A percentile compares a stretch with the other conserved stretches of the same genome.
These are phyloP conservation scores for Hsuehochloa calcarea DNA, from an alignment of 176 grass and related monocot species.

Conservation along the genomic window DNA sequence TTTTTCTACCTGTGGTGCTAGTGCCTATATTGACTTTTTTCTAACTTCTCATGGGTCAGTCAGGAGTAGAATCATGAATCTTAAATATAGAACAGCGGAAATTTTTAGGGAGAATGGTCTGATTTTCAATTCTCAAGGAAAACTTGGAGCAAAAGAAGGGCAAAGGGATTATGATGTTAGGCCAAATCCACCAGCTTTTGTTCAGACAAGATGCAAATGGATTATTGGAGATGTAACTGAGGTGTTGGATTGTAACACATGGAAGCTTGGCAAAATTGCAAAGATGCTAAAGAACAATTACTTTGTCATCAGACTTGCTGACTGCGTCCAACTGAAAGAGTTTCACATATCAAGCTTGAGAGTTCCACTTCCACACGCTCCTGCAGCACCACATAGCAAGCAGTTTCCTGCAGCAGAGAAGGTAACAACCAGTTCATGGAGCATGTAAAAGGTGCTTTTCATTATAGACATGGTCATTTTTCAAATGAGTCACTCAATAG, in stretches of 20 bases:
- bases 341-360: conserved; percentile 60
- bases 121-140: conserved; percentile 15
- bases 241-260: conserved; percentile 55
- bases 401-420: conserved; percentile 22
- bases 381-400: conserved; percentile 23
- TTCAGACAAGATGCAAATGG: conserved; percentile 49
- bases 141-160: conserved; percentile 27
- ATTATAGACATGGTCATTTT: background rate
- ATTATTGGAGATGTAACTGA: conserved; percentile 67
- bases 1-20: background rate
- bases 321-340: conserved; percentile 66
- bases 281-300: conserved; percentile 50
- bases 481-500: background rate
- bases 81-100: conserved; percentile 12
- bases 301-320: conserved; percentile 52
- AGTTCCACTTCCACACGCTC: conserved; percentile 32
- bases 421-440: conserved; percentile 17
- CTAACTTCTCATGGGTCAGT: background rate
- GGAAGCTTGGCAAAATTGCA: conserved; percentile 64
- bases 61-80: conserved; percentile 43
- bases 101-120: conserved; percentile 38
- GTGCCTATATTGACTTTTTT: conserved; percentile 26
- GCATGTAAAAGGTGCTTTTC: background rate
- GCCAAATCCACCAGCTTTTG: conserved; percentile 30
- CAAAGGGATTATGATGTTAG: conserved; percentile 18